These are phyloP conservation scores for Epicoccum sorghinum DNA, from an alignment of 2,329 filamentous ascomycete species.

Conservation along the genomic window DNA sequence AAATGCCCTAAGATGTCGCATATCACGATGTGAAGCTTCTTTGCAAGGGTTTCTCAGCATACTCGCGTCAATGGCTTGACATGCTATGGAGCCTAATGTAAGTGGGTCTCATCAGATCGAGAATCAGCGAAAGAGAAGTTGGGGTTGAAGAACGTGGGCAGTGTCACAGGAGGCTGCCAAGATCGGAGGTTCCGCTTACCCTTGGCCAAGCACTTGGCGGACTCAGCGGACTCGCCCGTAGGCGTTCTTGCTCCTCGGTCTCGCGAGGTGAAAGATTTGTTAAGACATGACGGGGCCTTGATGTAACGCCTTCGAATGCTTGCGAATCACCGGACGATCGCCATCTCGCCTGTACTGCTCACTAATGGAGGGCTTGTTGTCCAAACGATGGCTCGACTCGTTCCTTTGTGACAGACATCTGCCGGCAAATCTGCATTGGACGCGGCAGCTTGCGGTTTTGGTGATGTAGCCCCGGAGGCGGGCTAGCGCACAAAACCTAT, in stretches of 20 bases:
- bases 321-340: neutral
- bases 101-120: neutral
- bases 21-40: neutral
- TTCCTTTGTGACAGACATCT: too few species aligned
- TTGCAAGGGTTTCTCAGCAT: neutral
- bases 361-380: too few species aligned
- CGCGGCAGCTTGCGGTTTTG: too few species aligned
- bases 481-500: too few species aligned
- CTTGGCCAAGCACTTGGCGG: constrained; percentile 11
- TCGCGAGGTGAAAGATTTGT: neutral
- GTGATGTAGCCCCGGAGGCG: too few species aligned
- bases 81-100: constrained; percentile 1
- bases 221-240: neutral
- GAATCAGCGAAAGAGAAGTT: constrained; percentile 2
- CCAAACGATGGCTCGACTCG: too few species aligned
- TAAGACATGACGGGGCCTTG: neutral
- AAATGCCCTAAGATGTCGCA: neutral
- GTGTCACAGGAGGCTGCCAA: neutral
- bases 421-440: too few species aligned
- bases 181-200: constrained; percentile 3
- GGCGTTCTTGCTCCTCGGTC: neutral
- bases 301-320: neutral
- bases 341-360: too few species aligned
- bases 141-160: constrained; percentile 8
- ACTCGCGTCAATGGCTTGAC: neutral